Percentiles rank a stretch among this genome's conserved stretches.
phyloP scores from a whole-genome alignment of 202 grass and related monocot species.

The Setaria italica region DNA sequence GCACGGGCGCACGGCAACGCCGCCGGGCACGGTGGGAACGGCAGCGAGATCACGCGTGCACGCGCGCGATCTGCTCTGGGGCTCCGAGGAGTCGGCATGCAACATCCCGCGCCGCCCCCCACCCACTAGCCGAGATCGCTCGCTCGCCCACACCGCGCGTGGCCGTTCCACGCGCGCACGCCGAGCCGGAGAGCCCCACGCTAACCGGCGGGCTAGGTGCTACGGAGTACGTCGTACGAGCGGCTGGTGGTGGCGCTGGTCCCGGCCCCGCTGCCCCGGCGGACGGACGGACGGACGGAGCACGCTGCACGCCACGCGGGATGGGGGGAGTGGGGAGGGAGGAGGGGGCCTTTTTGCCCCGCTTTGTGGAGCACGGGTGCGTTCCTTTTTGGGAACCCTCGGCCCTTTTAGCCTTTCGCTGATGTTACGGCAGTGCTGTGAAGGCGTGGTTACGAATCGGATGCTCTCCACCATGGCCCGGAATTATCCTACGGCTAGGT shows the following conservation, averaged over 20 bases:
- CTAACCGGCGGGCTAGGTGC: neutral
- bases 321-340: neutral
- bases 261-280: neutral
- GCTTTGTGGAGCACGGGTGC: conserved; percentile 31
- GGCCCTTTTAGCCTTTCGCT: neutral
- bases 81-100: neutral
- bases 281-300: neutral
- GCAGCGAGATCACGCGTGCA: neutral
- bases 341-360: neutral
- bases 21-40: neutral
- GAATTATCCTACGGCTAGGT: neutral
- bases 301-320: conserved; percentile 20
- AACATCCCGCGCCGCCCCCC: neutral
- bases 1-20: neutral
- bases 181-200: neutral
- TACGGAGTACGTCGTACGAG: neutral
- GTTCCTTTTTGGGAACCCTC: neutral
- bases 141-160: neutral
- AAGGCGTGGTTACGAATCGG: neutral
- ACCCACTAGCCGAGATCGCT: neutral
- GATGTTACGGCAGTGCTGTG: neutral
- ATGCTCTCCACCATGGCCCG: neutral
- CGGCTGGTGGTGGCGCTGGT: neutral
- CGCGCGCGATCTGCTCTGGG: neutral
- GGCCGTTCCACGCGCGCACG: conserved; percentile 1